Conservation (phyloP, 2,329 filamentous ascomycete species). For the Claviceps lovelessii region DNA sequence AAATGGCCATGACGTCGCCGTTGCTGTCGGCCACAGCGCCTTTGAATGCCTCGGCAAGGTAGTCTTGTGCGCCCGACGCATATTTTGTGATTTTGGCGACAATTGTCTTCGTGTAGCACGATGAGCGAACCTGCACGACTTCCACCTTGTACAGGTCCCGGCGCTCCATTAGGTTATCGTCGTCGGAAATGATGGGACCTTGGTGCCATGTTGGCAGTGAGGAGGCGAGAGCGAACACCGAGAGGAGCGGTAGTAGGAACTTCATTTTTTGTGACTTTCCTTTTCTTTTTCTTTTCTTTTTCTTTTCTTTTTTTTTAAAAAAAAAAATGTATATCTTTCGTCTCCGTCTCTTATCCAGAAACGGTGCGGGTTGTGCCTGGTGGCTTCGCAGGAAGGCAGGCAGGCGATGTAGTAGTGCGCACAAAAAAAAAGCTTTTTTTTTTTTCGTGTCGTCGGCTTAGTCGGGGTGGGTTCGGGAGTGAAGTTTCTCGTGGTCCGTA, state of each 20-base stretch:
- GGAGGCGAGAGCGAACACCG: background rate
- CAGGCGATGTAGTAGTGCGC: background rate
- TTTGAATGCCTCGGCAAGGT: constrained; percentile 1
- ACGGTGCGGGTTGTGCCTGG: background rate
- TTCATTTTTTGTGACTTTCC: background rate
- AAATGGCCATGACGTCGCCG: constrained; percentile 7
- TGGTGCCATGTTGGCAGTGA: constrained; percentile 2
- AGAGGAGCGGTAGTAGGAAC: constrained; percentile 1
- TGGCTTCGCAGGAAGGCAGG: background rate
- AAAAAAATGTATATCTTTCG: background rate
- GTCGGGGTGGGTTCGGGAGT: too few relatives aligned
- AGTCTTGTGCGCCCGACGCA: constrained; percentile 6
- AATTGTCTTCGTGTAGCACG: background rate
- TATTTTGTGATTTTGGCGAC: constrained; percentile 5
- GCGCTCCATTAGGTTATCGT: constrained; percentile 6
- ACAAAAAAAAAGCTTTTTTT: too few relatives aligned
- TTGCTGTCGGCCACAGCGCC: constrained; percentile 8
- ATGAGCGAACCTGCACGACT: background rate
- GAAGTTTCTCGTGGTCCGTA: too few relatives aligned
- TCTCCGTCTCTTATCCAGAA: background rate
- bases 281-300: background rate
- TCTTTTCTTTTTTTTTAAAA: too few relatives aligned
- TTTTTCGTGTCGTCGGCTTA: too few relatives aligned
- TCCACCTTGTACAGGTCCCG: constrained; percentile 1
- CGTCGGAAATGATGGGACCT: constrained; percentile 5